Conservation (phyloP, 257 asterid species). For the Solanum appendiculatum region DNA sequence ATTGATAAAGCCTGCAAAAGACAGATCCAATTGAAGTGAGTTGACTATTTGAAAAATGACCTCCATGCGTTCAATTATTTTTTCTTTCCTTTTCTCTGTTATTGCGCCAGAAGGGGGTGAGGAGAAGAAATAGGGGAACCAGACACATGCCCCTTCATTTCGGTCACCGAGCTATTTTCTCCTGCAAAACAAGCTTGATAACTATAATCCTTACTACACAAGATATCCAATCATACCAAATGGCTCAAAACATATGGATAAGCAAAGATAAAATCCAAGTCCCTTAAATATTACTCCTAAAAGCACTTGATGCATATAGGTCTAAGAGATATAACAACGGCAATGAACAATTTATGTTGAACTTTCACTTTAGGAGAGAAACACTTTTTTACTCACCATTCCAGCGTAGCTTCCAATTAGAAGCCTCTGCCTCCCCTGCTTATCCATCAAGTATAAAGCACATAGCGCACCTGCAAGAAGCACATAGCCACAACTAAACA, state of each 20-base stretch:
- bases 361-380: background rate
- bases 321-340: background rate
- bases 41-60: background rate
- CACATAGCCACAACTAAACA: conserved; percentile 1
- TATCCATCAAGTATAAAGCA: conserved; percentile 80
- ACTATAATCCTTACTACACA: background rate
- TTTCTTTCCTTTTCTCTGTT: background rate
- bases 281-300: background rate
- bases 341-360: background rate
- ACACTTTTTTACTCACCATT: conserved; percentile 39
- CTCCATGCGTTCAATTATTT: background rate
- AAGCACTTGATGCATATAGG: background rate
- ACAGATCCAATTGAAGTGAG: background rate
- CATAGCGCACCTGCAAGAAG: conserved; percentile 54
- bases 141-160: background rate
- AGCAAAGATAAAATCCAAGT: background rate
- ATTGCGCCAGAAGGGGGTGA: background rate
- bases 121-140: background rate
- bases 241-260: background rate
- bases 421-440: conserved; percentile 65
- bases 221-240: background rate
- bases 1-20: conserved; percentile 63
- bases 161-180: background rate
- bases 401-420: conserved; percentile 77
- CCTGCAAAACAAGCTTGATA: background rate